A percentile compares a stretch with the other conserved stretches of the same genome.
Conservation (phyloP, 2,329 filamentous ascomycete genomes). For the Talaromyces albobiverticillius region DNA sequence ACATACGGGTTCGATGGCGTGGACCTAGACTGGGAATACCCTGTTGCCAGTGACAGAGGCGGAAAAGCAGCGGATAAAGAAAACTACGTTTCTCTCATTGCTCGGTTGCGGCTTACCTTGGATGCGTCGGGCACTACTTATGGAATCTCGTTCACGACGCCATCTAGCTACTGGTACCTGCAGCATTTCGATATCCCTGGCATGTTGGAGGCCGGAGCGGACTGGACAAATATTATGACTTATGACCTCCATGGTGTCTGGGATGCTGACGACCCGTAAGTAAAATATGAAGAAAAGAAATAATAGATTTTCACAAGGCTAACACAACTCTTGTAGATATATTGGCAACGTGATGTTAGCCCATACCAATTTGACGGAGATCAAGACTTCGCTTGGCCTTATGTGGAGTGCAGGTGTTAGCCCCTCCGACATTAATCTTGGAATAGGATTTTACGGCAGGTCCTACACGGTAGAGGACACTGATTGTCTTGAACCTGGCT, state of each 20-base stretch:
- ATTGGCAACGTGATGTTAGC: constrained; percentile 17
- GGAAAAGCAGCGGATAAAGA: neutral
- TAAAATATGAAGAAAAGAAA: neutral
- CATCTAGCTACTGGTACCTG: constrained; percentile 18
- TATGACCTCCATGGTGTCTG: constrained; percentile 25
- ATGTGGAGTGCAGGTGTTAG: constrained; percentile 26
- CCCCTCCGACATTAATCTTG: constrained; percentile 24
- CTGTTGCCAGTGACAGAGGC: neutral
- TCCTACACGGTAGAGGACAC: constrained; percentile 20
- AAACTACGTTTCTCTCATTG: constrained; percentile 6
- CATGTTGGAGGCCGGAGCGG: neutral
- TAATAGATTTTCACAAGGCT: neutral
- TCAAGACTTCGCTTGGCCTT: constrained; percentile 24
- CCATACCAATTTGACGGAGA: constrained; percentile 34
- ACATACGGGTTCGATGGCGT: constrained; percentile 21
- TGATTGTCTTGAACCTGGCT: constrained; percentile 22
- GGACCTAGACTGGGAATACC: constrained; percentile 4
- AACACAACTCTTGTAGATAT: neutral
- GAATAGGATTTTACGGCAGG: constrained; percentile 28
- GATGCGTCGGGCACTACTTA: neutral
- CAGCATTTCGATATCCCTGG: constrained; percentile 24
- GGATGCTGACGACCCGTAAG: neutral
- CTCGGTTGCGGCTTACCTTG: neutral
- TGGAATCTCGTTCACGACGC: constrained; percentile 6
- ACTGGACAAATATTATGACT: constrained; percentile 13